Evolutionary conservation across 2,329 filamentous ascomycete genomes (phyloP), one percentile per base, ranked within the genome.

Genomic region (Fusarium acutatum): DNA sequence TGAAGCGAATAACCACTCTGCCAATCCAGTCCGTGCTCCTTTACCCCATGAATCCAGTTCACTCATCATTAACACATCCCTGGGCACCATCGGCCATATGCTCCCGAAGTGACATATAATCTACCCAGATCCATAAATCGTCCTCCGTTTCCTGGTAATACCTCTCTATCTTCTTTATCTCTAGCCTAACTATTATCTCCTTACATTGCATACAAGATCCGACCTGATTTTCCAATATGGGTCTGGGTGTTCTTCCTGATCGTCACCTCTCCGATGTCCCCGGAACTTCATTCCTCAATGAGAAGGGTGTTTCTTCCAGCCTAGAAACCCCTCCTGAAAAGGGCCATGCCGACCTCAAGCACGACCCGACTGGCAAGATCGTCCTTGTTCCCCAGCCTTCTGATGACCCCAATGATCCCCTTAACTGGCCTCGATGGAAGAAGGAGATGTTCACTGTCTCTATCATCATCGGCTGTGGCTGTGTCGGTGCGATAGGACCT

Each of bases 361-460:
- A 63, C 3, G 60, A 63, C 1, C 53, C 60, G 1, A 63, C 41
- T 0, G 60, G 60, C 28, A 60, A 63, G n/a, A 64, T 64, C 7
- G 57, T 64, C 8, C 61, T 64, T 28, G 37, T 64, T 2, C 61
- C 61, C 4, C 43, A 50, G 3, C 61, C 61, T 0, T 50, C 57
- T 1, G 38, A 64, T 5, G 61, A 64, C 11, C 61, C 61, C 0
- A 62, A 64, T 17, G 61, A 64, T 6, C 61, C 61, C 3, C 32
- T 62, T 4, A 64, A 64, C 22, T 64, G 61, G 61, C 44, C 43
- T 1, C 17, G 43, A 62, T 64, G 57, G 61, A 64, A 30, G 8
- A 64, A 64, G 1, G 53, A 63, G 1, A 60, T 63, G 60, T 63
- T 63, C 3, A 63, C 60, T 18, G 20, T 44, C 26, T 63, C 60